A percentile compares a stretch with the other conserved stretches of the same genome.
Conservation (phyloP, 2,329 filamentous ascomycete genomes). For the Bipolaris zeicola region DNA sequence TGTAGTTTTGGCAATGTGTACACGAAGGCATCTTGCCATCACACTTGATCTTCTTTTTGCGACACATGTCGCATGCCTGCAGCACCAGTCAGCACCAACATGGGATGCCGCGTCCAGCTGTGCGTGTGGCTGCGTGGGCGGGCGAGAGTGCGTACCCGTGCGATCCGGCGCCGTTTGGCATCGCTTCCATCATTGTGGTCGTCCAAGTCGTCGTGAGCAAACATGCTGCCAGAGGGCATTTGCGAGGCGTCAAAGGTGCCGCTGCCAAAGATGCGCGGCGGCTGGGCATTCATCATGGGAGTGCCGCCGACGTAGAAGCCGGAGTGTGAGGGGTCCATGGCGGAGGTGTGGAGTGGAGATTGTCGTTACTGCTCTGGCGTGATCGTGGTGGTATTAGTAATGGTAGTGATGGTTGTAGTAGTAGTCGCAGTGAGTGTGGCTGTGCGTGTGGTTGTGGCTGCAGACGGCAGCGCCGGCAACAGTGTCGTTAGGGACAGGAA, state of each 20-base stretch:
- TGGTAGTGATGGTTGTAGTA: background rate
- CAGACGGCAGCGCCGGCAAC: background rate
- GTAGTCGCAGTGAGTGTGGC: background rate
- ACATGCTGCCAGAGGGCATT: conserved; percentile 44
- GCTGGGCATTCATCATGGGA: conserved; percentile 48
- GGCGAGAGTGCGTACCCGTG: conserved; percentile 64
- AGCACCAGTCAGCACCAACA: conserved; percentile 28
- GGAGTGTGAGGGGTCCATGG: conserved; percentile 43
- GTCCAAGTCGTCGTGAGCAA: conserved; percentile 57
- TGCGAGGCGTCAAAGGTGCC: conserved; percentile 46
- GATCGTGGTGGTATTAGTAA: background rate
- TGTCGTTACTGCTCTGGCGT: background rate
- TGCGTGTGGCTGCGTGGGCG: background rate
- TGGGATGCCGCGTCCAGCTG: background rate
- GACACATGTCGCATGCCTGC: conserved; percentile 93
- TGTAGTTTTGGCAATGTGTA: conserved; percentile 96
- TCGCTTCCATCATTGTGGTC: conserved; percentile 68
- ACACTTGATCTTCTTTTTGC: conserved; percentile 96
- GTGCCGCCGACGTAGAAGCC: conserved; percentile 43
- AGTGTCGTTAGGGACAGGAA: background rate
- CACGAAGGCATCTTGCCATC: conserved; percentile 95
- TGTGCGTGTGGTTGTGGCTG: conserved; percentile 17
- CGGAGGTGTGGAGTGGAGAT: conserved; percentile 1
- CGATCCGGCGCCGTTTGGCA: conserved; percentile 86
- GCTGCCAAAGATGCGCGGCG: conserved; percentile 49